Evolutionary conservation across 768 basidiomycete genomes (phyloP).

Genomic region (Sporobolomyces roseus): DNA sequence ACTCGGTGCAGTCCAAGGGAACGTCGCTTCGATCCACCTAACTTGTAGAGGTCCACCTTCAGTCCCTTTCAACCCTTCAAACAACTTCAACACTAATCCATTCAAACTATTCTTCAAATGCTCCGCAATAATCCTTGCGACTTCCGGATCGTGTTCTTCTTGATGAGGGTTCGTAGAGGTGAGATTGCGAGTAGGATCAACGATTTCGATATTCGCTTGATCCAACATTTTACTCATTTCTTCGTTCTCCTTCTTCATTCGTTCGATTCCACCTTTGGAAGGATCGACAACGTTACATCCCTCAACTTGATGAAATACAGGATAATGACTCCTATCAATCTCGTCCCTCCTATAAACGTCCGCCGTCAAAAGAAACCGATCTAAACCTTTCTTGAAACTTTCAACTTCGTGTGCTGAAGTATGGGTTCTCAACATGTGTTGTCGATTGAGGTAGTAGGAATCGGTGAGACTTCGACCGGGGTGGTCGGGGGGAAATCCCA

Average conservation of each 20-base stretch:
- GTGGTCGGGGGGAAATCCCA: constrained; percentile 89
- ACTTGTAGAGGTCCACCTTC: constrained; percentile 72
- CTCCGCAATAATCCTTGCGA: constrained; percentile 68
- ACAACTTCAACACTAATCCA: constrained; percentile 72
- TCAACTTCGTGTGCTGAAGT: constrained; percentile 99
- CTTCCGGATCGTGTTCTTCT: constrained; percentile 65
- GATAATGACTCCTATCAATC: constrained; percentile 93
- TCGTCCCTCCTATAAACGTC: constrained; percentile 98
- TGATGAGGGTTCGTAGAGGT: constrained; percentile 72
- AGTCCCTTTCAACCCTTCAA: constrained; percentile 55
- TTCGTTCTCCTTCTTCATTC: constrained; percentile 65
- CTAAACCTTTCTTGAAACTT: constrained; percentile 65
- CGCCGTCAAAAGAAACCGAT: constrained; percentile 84
- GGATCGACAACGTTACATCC: constrained; percentile 72
- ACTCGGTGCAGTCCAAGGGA: constrained; percentile 96
- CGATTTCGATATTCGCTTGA: constrained; percentile 72
- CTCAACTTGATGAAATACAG: constrained; percentile 98
- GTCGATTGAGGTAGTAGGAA: constrained; percentile 89
- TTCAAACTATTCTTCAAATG: constrained; percentile 90
- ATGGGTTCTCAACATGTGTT: constrained; percentile 91
- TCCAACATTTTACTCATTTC: constrained; percentile 61
- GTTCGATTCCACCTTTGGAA: constrained; percentile 54
- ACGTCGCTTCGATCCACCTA: constrained; percentile 96
- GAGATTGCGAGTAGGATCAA: constrained; percentile 73
- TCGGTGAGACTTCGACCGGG: constrained; percentile 85